Conservation (phyloP, 176 grass and related monocot genomes). For the Carex parvula region DNA sequence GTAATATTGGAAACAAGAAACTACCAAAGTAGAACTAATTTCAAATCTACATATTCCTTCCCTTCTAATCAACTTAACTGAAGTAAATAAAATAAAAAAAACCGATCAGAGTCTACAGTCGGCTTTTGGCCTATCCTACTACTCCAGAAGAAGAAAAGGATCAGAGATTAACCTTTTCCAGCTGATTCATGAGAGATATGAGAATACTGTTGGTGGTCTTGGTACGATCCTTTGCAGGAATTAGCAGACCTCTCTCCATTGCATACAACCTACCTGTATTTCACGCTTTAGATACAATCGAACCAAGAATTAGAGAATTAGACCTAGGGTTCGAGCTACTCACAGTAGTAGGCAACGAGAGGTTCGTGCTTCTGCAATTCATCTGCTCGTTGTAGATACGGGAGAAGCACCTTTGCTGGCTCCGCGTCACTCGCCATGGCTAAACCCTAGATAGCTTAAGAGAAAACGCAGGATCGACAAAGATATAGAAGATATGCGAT, state of each 20-base stretch:
- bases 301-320: slow-evolving; percentile 18
- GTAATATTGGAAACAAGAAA: background rate
- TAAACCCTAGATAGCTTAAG: background rate
- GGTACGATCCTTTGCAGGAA: slow-evolving; percentile 80
- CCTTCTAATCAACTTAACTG: background rate
- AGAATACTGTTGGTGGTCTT: slow-evolving; percentile 87
- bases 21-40: background rate
- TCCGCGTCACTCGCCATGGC: slow-evolving; percentile 74
- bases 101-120: background rate
- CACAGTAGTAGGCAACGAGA: slow-evolving; percentile 98
- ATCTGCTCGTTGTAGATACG: slow-evolving; percentile 95
- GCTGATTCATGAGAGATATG: slow-evolving; percentile 89
- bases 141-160: background rate
- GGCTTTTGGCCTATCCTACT: background rate
- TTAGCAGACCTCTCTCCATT: slow-evolving; percentile 80
- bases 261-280: slow-evolving; percentile 74
- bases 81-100: too few species aligned
- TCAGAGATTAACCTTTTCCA: slow-evolving; percentile 62
- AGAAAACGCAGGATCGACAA: background rate
- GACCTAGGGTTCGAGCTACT: slow-evolving; percentile 14
- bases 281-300: slow-evolving; percentile 1
- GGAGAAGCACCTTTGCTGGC: slow-evolving; percentile 87
- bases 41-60: background rate
- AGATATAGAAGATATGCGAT: background rate
- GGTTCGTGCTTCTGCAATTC: slow-evolving; percentile 99